phyloP scores from a whole-genome alignment of 2,329 filamentous ascomycete genomes.

The Ilyonectria sp. region DNA sequence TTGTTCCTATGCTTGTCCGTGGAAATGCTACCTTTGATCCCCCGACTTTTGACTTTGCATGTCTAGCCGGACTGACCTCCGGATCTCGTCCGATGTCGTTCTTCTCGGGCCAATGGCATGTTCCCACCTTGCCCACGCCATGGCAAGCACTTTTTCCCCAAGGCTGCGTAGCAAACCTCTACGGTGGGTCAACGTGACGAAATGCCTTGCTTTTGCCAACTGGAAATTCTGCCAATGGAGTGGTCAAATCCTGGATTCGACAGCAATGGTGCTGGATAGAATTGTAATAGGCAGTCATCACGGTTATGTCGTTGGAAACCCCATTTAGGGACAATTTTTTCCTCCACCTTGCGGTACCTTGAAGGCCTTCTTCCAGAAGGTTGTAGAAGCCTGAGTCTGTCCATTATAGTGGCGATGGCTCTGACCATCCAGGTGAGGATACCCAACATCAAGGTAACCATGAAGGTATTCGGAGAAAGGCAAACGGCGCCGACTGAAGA shows the following conservation, averaged over 20 bases:
- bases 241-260: no score
- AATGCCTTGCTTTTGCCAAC: no score
- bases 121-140: neutral
- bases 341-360: no score
- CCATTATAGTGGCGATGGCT: neutral
- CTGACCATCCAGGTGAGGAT: neutral
- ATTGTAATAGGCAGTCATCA: no score
- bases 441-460: neutral
- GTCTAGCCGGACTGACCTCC: neutral
- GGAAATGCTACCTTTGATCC: neutral
- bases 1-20: neutral
- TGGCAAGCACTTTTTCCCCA: neutral
- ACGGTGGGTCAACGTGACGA: no score
- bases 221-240: no score
- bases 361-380: no score
- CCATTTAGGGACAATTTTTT: no score
- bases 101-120: neutral
- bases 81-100: constrained; percentile 15
- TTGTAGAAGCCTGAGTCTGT: no score
- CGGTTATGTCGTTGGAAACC: no score
- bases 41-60: neutral
- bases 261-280: no score
- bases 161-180: no score
- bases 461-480: neutral
- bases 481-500: neutral